Percentiles rank a stretch among this genome's conserved stretches.
Evolutionary conservation across 1,284 basidiomycete genomes (phyloP).

Genomic region (Stygiomarasmius scandens): DNA sequence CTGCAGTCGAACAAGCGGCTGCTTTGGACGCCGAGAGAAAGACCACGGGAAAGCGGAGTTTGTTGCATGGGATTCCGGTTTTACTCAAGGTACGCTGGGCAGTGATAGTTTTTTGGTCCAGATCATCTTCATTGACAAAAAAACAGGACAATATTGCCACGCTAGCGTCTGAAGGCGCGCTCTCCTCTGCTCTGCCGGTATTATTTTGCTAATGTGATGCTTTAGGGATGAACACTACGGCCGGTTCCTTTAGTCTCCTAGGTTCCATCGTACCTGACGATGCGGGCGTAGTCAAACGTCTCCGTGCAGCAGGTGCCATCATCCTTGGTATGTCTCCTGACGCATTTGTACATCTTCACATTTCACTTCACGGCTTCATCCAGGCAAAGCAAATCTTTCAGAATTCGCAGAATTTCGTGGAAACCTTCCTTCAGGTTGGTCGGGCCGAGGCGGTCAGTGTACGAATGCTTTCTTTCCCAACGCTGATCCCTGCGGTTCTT

Average conservation of each 20-base stretch:
- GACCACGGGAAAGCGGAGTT: conserved; percentile 46
- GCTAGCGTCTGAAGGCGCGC: background rate
- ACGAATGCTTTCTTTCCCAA: conserved; percentile 62
- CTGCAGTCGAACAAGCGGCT: conserved; percentile 56
- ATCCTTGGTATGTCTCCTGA: conserved; percentile 46
- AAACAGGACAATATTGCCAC: conserved; percentile 10
- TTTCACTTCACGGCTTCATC: too few species aligned
- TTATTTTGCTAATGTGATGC: background rate
- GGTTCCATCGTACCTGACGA: conserved; percentile 63
- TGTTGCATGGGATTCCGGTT: conserved; percentile 71
- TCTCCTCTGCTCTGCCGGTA: background rate
- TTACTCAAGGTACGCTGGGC: conserved; percentile 55
- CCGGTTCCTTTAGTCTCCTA: conserved; percentile 60
- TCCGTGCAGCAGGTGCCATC: conserved; percentile 69
- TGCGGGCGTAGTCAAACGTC: conserved; percentile 59
- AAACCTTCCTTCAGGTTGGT: conserved; percentile 60
- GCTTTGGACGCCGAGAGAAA: conserved; percentile 57
- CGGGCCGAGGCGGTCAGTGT: conserved; percentile 65
- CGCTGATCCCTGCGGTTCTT: conserved; percentile 66
- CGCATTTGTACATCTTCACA: background rate
- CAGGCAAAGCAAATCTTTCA: conserved; percentile 64
- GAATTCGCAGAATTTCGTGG: conserved; percentile 67
- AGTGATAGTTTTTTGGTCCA: background rate
- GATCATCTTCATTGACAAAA: too few species aligned
- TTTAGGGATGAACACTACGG: conserved; percentile 68